Base-by-base conservation (phyloP, 495 filamentous ascomycete genomes). In the Tuber calosporum region DNA sequence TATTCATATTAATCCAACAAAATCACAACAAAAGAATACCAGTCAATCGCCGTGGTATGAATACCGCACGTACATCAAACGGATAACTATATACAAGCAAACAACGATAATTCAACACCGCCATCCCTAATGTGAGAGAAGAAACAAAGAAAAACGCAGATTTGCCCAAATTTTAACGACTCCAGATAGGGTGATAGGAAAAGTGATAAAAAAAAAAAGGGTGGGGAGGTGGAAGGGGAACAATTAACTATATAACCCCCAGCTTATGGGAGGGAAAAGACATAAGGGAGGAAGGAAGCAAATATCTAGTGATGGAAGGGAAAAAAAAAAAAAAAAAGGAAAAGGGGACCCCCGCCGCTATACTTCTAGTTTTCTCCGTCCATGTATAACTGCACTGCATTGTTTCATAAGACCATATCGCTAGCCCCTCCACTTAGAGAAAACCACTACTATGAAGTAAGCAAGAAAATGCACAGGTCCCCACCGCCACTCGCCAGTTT, bases 181-280 rank as follows among this genome's bases (percentile, higher is more conserved):
- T 62, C 53, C 53, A n/a, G 48, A 62, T 62, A 62, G 17, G 26
- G 48, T 58, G n/a, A 48, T 22, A 22, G 20, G 43, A 48, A 48
- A 48, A 53, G 45, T 62, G 26, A 30, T 62, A 15, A 62, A 17
- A 62, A 62, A 3, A 1, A 17, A 17, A 62, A 62, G 9, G 53
- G 11, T 62, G 26, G 53, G 53, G 53, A 62, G 30, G n/a, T 11
- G 53, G n/a, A 62, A 62, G n/a, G 30, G 13, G n/a, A n/a, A n/a
- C n/a, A n/a, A 62, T 62, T 62, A 62, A 62, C 53, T 62, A 62
- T 26, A 62, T 62, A 62, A 13, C 53, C 48, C 48, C n/a, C 53
- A 1, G 53, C 1, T 30, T n/a, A 62, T 30, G n/a, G 48, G 26
- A 26, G n/a, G n/a, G 53, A n/a, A 58, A 17, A 11, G 22, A n/a